A percentile compares a stretch with the other conserved stretches of the same genome.
phyloP scores from a whole-genome alignment of 345 rosid genomes.

The Pseudoturritis turrita region DNA sequence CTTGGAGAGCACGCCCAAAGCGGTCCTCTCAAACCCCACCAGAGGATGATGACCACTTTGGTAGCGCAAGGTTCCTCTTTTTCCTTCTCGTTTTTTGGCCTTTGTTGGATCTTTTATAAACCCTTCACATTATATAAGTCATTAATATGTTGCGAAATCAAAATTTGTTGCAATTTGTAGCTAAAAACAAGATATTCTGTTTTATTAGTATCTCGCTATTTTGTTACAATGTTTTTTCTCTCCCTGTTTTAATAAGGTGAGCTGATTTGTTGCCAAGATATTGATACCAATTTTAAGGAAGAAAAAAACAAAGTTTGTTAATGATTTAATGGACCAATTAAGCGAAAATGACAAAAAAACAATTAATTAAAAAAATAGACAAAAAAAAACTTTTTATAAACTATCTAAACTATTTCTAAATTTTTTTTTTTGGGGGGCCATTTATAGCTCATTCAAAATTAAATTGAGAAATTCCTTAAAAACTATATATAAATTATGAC shows the following conservation, averaged over 20 bases:
- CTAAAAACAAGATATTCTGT: not conserved
- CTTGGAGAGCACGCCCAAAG: conserved; percentile 29
- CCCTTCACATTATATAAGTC: not conserved
- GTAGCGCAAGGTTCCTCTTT: not conserved
- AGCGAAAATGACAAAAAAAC: too few relatives aligned
- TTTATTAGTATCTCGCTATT: not conserved
- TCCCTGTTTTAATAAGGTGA: not conserved
- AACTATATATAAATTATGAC: too few relatives aligned
- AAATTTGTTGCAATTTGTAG: not conserved
- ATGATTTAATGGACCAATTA: too few relatives aligned
- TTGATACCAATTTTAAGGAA: not conserved
- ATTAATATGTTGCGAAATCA: not conserved
- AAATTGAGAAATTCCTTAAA: too few relatives aligned
- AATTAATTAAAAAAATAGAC: too few relatives aligned
- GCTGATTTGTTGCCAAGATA: not conserved
- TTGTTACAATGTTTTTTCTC: not conserved
- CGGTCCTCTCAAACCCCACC: conserved; percentile 22
- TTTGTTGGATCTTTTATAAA: not conserved
- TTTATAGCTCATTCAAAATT: too few relatives aligned
- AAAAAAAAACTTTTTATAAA: too few relatives aligned
- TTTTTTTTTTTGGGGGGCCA: too few relatives aligned
- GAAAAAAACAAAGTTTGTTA: not conserved
- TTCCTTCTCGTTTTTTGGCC: not conserved
- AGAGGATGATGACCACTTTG: not conserved
- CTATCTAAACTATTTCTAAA: too few relatives aligned